Percentiles rank a stretch among this genome's conserved stretches.
Conservation (phyloP, 163 green algal species). For the Volvox carteri region DNA sequence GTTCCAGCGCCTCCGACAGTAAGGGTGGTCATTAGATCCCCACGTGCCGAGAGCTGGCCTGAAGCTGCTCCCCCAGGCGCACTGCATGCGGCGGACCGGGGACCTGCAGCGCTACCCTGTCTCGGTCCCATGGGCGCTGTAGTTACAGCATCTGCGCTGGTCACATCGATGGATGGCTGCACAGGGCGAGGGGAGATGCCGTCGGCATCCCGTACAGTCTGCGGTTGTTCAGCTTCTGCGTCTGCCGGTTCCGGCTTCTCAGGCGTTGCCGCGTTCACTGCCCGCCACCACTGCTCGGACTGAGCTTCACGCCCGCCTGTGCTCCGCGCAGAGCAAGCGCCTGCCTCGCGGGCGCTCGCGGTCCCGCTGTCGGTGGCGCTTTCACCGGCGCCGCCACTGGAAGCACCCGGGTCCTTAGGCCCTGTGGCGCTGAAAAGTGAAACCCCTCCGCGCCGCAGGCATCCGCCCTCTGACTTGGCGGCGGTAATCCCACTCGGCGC, state of each 20-base stretch:
- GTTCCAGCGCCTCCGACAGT: too few relatives aligned
- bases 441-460: neutral
- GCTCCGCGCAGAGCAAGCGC: neutral
- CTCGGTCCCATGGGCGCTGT: too few relatives aligned
- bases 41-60: neutral
- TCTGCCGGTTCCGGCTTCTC: neutral
- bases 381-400: neutral
- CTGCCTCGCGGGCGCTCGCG: neutral
- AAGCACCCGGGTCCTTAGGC: neutral
- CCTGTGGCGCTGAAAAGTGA: neutral
- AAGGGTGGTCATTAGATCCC: too few relatives aligned
- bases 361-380: neutral
- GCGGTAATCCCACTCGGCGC: neutral
- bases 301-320: neutral
- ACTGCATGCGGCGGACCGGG: neutral
- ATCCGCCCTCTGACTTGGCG: neutral
- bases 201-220: neutral
- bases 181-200: neutral
- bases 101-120: neutral
- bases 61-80: neutral
- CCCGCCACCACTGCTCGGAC: neutral
- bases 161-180: neutral
- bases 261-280: neutral
- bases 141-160: too few relatives aligned
- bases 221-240: neutral